Conservation (phyloP, 2,329 filamentous ascomycete genomes). For the Eutypa lata region DNA sequence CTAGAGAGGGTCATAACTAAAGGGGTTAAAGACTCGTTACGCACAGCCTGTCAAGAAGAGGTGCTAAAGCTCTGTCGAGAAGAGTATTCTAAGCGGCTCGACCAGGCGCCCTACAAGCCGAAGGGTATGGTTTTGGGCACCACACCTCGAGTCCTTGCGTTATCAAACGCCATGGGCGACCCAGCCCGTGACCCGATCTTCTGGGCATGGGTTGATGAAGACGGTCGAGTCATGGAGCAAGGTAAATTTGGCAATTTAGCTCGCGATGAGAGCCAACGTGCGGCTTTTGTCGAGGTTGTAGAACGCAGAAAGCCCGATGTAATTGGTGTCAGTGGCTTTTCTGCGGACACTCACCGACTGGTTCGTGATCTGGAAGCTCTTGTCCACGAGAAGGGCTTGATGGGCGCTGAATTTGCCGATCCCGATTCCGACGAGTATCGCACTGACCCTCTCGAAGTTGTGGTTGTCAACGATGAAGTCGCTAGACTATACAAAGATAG, state of each 20-base stretch:
- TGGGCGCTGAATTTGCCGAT: constrained; percentile 79
- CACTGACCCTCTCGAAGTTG: constrained; percentile 78
- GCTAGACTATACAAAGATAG: constrained; percentile 95
- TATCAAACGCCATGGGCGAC: constrained; percentile 82
- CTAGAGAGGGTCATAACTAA: constrained; percentile 82
- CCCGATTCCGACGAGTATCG: constrained; percentile 71
- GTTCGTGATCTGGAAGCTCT: constrained; percentile 78
- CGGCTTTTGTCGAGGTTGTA: constrained; percentile 74
- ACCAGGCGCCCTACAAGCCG: constrained; percentile 94
- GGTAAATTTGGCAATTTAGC: constrained; percentile 81
- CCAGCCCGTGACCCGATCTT: constrained; percentile 72
- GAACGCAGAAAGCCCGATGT: constrained; percentile 83
- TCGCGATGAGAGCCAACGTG: constrained; percentile 63
- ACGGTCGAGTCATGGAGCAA: constrained; percentile 83
- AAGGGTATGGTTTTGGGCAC: constrained; percentile 90
- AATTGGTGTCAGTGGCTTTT: constrained; percentile 83
- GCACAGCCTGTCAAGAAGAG: constrained; percentile 90
- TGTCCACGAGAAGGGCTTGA: constrained; percentile 72
- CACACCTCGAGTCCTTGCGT: constrained; percentile 76
- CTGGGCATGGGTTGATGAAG: constrained; percentile 92
- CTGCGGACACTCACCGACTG: constrained; percentile 79
- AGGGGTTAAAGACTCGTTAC: constrained; percentile 90
- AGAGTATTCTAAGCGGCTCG: constrained; percentile 82
- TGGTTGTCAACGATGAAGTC: constrained; percentile 94
- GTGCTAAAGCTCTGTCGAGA: constrained; percentile 86